Evolutionary conservation across 805 yeast species (phyloP).

Genomic region (Yamadazyma endophytica): DNA sequence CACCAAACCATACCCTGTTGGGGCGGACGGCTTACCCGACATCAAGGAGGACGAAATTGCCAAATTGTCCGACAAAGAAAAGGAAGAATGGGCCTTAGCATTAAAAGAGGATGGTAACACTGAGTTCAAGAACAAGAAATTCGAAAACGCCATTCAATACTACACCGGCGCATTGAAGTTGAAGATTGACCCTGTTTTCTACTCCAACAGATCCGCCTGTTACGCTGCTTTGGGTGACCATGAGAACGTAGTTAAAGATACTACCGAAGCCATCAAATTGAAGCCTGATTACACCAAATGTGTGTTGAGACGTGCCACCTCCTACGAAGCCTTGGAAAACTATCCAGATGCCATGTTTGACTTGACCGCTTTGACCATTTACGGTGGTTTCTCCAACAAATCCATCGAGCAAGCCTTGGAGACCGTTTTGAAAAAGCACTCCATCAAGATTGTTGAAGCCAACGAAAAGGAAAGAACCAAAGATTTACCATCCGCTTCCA

Average conservation of each 20-base stretch:
- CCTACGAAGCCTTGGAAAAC: slow-evolving; percentile 76
- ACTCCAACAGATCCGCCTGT: slow-evolving; percentile 95
- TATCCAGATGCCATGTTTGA: slow-evolving; percentile 88
- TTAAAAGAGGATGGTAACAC: slow-evolving; percentile 89
- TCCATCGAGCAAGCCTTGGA: slow-evolving; percentile 79
- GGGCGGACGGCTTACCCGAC: slow-evolving; percentile 54
- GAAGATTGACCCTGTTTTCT: slow-evolving; percentile 81
- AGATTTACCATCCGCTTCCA: slow-evolving; percentile 76
- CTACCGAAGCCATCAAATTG: slow-evolving; percentile 77
- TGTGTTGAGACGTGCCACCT: slow-evolving; percentile 86
- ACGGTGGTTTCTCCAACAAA: slow-evolving; percentile 78
- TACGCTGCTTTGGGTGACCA: slow-evolving; percentile 76
- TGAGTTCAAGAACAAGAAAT: slow-evolving; percentile 66
- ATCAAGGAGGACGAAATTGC: slow-evolving; percentile 45
- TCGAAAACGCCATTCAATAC: slow-evolving; percentile 69
- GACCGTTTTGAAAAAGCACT: slow-evolving; percentile 76
- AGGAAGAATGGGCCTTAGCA: slow-evolving; percentile 62
- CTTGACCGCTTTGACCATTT: slow-evolving; percentile 80
- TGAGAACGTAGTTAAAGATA: slow-evolving; percentile 83
- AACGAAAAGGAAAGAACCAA: slow-evolving; percentile 48
- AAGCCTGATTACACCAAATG: slow-evolving; percentile 92
- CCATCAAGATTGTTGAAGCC: slow-evolving; percentile 67
- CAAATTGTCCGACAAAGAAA: slow-evolving; percentile 46
- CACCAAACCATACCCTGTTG: slow-evolving; percentile 46
- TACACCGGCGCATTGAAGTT: slow-evolving; percentile 75